Percentiles rank a stretch among this genome's conserved stretches.
These are phyloP conservation scores for Metschnikowia lunata DNA, from an alignment of 805 yeast genomes.

Conservation along the genomic window DNA sequence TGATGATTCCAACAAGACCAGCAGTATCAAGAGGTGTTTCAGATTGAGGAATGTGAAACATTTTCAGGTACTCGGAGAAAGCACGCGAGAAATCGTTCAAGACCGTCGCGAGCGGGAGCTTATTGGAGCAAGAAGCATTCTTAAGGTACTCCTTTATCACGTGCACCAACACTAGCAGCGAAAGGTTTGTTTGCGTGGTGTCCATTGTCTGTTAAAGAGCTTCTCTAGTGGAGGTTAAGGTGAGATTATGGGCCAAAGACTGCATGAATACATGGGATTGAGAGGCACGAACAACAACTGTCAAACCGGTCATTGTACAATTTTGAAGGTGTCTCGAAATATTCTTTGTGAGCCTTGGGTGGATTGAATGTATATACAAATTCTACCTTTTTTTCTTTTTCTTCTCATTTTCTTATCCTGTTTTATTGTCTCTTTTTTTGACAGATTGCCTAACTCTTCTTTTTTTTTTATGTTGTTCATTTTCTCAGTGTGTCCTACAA, in stretches of 20 bases:
- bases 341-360: too few species aligned
- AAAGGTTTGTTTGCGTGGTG: background rate
- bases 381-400: too few species aligned
- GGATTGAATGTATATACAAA: too few species aligned
- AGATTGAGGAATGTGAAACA: conserved; percentile 2
- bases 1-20: conserved; percentile 5
- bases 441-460: too few species aligned
- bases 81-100: conserved; percentile 6
- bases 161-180: conserved; percentile 4
- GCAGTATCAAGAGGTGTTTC: background rate
- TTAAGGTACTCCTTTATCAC: background rate
- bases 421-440: too few species aligned
- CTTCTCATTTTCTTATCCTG: too few species aligned
- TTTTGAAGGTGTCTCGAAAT: too few species aligned
- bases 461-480: too few species aligned
- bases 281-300: too few species aligned
- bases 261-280: background rate
- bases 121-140: background rate
- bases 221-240: background rate
- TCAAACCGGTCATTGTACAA: too few species aligned
- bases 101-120: conserved; percentile 7
- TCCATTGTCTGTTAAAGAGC: background rate
- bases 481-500: too few species aligned
- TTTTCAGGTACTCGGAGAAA: conserved; percentile 6
- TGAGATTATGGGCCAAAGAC: background rate